A percentile compares a stretch with the other conserved stretches of the same genome.
phyloP scores from a whole-genome alignment of 345 rosid genomes.

The Eucalyptus tenuipes region DNA sequence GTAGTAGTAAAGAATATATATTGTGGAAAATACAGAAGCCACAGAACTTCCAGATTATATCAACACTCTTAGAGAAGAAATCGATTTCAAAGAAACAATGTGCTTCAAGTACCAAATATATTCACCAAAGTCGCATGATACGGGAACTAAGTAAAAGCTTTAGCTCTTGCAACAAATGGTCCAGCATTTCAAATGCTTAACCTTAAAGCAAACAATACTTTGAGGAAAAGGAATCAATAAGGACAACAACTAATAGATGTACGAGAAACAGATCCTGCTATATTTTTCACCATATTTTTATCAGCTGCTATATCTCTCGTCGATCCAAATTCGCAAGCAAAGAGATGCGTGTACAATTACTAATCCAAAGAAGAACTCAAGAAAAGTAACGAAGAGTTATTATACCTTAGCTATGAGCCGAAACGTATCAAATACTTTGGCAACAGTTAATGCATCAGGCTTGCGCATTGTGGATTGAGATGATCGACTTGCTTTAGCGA shows the following conservation, averaged over 20 bases:
- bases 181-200: not conserved
- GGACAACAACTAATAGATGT: not conserved
- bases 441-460: constrained; percentile 73
- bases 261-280: not conserved
- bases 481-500: constrained; percentile 87
- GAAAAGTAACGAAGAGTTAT: not conserved
- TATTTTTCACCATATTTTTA: not conserved
- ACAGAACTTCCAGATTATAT: not conserved
- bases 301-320: not conserved
- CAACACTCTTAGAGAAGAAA: not conserved
- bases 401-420: constrained; percentile 80
- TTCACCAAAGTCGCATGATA: not conserved
- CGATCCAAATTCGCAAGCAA: not conserved
- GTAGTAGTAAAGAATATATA: not conserved
- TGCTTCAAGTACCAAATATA: not conserved
- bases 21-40: not conserved
- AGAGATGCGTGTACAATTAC: not conserved
- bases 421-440: constrained; percentile 70
- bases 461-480: constrained; percentile 87
- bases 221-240: not conserved
- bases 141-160: not conserved
- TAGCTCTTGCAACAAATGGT: not conserved
- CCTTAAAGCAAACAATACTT: not conserved
- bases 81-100: not conserved
- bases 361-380: not conserved